phyloP scores from a whole-genome alignment of 2,329 filamentous ascomycete genomes.

The Ascomycota sp. region DNA sequence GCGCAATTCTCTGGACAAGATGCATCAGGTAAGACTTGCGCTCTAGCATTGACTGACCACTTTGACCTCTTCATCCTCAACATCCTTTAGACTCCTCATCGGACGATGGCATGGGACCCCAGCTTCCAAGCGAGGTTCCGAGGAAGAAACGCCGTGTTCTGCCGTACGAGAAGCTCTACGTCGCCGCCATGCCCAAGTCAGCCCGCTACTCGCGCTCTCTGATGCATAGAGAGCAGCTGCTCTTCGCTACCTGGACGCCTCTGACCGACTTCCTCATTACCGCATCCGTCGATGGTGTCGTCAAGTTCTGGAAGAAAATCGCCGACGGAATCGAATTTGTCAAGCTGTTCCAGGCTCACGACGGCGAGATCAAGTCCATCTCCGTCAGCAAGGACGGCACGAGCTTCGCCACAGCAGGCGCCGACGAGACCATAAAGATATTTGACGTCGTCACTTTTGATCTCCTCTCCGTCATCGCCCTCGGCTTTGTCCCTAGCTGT shows the following conservation, averaged over 20 bases:
- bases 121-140: constrained; percentile 60
- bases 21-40: constrained; percentile 14
- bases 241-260: constrained; percentile 74
- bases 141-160: constrained; percentile 86
- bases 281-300: constrained; percentile 79
- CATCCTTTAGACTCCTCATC: constrained; percentile 41
- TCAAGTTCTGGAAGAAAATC: constrained; percentile 99
- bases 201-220: constrained; percentile 79
- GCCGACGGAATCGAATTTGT: constrained; percentile 86
- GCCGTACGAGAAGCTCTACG: constrained; percentile 85
- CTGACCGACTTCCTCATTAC: constrained; percentile 91
- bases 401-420: constrained; percentile 78
- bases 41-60: no score
- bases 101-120: constrained; percentile 83
- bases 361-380: constrained; percentile 63
- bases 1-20: constrained; percentile 30
- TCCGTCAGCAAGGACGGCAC: constrained; percentile 77
- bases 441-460: constrained; percentile 76
- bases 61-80: constrained; percentile 1
- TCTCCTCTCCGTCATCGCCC: constrained; percentile 59
- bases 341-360: constrained; percentile 89
- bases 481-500: constrained; percentile 55
- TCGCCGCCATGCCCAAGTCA: constrained; percentile 69
- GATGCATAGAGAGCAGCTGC: constrained; percentile 94
- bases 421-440: constrained; percentile 61